Evolutionary conservation across 2,329 filamentous ascomycete species (phyloP).

Genomic region (Fusarium secorum): DNA sequence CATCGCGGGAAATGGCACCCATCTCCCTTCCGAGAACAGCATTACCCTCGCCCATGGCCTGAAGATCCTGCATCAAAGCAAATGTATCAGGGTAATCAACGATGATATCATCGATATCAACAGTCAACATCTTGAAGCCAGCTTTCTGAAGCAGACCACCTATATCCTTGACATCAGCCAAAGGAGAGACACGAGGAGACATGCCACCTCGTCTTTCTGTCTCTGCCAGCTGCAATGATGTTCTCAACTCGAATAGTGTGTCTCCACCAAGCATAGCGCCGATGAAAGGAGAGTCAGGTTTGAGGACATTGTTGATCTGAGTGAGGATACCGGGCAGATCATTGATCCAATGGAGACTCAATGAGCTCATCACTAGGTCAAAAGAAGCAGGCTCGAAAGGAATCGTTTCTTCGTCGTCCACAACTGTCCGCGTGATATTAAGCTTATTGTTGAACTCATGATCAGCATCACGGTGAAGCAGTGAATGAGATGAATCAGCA

Average conservation of each 20-base stretch:
- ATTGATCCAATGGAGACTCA: slow-evolving; percentile 97
- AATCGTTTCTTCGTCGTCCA: slow-evolving; percentile 77
- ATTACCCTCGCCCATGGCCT: slow-evolving; percentile 96
- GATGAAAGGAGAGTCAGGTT: slow-evolving; percentile 90
- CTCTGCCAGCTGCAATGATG: slow-evolving; percentile 91
- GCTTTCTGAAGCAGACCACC: slow-evolving; percentile 86
- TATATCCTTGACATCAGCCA: slow-evolving; percentile 91
- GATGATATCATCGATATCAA: slow-evolving; percentile 96
- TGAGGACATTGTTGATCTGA: slow-evolving; percentile 86
- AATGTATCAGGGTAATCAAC: slow-evolving; percentile 93
- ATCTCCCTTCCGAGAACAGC: slow-evolving; percentile 86
- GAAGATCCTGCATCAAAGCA: slow-evolving; percentile 90
- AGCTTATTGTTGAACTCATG: slow-evolving; percentile 78
- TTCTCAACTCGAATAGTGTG: slow-evolving; percentile 90
- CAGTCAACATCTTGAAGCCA: slow-evolving; percentile 94
- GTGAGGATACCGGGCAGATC: slow-evolving; percentile 85
- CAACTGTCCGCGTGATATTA: slow-evolving; percentile 75
- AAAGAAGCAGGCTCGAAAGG: slow-evolving; percentile 81
- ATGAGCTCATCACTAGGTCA: slow-evolving; percentile 87
- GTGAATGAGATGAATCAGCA: slow-evolving; percentile 78
- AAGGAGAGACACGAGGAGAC: slow-evolving; percentile 85
- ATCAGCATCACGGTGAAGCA: slow-evolving; percentile 82
- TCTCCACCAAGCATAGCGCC: slow-evolving; percentile 97
- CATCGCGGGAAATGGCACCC: slow-evolving; percentile 79
- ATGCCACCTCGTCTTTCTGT: slow-evolving; percentile 91